phyloP scores from a whole-genome alignment of 345 rosid species.

The Brassica rapa region DNA sequence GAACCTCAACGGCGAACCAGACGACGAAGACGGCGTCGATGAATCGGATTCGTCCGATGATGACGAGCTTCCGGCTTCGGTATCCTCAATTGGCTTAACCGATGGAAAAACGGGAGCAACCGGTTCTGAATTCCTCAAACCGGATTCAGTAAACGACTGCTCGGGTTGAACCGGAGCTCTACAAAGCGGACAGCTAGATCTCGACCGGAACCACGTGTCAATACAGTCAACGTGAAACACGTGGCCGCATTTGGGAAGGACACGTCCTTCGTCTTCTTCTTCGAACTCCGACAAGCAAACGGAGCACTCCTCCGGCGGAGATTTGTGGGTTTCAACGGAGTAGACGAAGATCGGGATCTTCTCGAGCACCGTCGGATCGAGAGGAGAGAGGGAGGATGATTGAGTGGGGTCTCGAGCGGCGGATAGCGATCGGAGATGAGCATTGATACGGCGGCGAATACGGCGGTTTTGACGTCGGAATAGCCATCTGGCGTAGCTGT shows the following conservation, averaged over 20 bases:
- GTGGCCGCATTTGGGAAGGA: conserved; percentile 70
- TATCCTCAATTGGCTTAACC: conserved; percentile 27
- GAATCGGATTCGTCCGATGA: conserved; percentile 34
- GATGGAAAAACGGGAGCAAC: conserved; percentile 4
- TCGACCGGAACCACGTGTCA: conserved; percentile 84
- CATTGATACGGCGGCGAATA: conserved; percentile 45
- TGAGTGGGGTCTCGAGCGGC: conserved; percentile 26
- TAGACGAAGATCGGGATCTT: conserved; percentile 59
- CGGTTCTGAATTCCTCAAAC: conserved; percentile 15
- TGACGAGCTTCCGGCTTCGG: conserved; percentile 40
- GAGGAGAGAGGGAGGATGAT: conserved; percentile 41
- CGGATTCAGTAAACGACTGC: neutral
- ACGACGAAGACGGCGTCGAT: conserved; percentile 27
- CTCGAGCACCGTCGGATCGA: conserved; percentile 52
- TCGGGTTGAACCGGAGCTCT: conserved; percentile 60
- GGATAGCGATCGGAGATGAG: conserved; percentile 41
- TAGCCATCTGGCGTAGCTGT: conserved; percentile 58
- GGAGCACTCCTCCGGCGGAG: conserved; percentile 52
- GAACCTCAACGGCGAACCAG: conserved; percentile 36
- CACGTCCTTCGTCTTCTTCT: conserved; percentile 67
- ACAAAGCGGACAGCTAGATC: conserved; percentile 83
- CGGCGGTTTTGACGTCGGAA: conserved; percentile 46
- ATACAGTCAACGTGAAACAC: conserved; percentile 80
- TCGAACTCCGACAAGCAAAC: conserved; percentile 81
- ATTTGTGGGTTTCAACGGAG: conserved; percentile 29